Evolutionary conservation across 352 stramenopile genomes (phyloP).

Genomic region (Phytopythium chamaehyphon): DNA sequence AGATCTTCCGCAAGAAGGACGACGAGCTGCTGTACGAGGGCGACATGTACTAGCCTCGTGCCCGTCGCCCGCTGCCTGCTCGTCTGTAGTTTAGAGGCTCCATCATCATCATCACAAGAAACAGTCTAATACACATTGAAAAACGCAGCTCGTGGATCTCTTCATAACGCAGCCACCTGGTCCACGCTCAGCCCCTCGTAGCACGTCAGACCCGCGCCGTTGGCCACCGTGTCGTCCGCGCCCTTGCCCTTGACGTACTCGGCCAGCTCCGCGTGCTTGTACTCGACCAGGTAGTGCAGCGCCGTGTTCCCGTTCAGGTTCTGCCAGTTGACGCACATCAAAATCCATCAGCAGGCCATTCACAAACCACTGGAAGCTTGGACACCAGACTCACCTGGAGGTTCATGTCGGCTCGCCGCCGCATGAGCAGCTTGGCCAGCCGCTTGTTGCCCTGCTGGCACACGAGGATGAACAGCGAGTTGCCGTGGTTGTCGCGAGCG

Average conservation of each 20-base stretch:
- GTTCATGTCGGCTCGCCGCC: constrained; percentile 92
- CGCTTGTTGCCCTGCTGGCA: constrained; percentile 95
- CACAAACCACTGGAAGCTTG: too few relatives aligned
- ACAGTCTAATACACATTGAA: not conserved
- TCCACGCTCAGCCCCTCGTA: constrained; percentile 90
- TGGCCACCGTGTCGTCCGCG: constrained; percentile 90
- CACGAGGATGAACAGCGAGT: constrained; percentile 94
- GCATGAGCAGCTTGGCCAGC: constrained; percentile 93
- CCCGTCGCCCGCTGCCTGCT: constrained; percentile 7
- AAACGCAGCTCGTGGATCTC: not conserved
- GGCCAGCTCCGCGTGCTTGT: constrained; percentile 87
- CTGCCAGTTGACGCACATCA: constrained; percentile 22
- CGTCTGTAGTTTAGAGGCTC: constrained; percentile 1
- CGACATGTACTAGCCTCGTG: constrained; percentile 78
- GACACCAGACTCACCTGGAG: constrained; percentile 59
- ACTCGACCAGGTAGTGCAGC: constrained; percentile 95
- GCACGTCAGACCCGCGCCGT: constrained; percentile 89
- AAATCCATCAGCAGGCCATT: not conserved
- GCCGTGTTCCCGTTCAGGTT: constrained; percentile 95
- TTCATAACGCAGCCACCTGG: constrained; percentile 40
- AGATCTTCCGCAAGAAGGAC: constrained; percentile 85
- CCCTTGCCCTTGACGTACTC: constrained; percentile 95
- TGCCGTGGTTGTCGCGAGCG: constrained; percentile 91
- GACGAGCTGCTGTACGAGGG: constrained; percentile 86
- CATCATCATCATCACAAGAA: too few relatives aligned